Evolutionary conservation across 2,329 filamentous ascomycete species (phyloP), one percentile per base, ranked within the genome.

Genomic region (Fusarium dlaminii): DNA sequence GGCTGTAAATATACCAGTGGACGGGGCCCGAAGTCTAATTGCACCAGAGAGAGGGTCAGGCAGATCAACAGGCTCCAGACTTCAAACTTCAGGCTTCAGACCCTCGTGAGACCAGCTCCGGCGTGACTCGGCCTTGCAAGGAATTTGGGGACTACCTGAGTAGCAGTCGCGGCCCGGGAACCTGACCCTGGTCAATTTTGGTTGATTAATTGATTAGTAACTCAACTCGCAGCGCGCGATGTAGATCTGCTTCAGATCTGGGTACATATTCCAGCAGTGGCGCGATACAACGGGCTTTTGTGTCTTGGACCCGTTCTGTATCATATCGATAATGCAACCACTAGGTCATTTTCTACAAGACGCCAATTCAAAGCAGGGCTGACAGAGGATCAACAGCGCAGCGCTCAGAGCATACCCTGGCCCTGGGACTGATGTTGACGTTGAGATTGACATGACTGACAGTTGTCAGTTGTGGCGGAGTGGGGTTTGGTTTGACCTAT

Each of bases 21-120:
- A 68, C 68, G 71, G 76, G 76, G 73, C 71, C 73, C 63, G 76
- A 77, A 77, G 75, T 77, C 73, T 77, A 77, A 77, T 77, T 73
- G 65, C 75, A 75, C 70, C 64, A 72, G 55, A 56, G 29, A n/a
- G 30, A 54, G 34, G 46, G 57, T 40, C 58, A 64, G 70, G 43
- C 69, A 64, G 70, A 66, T 73, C 68, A 68, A 65, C 72, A 76
- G 56, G 62, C 73, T 72, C 66, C 59, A 72, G 48, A 56, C 52
- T 66, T 64, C 39, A 27, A 49, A 55, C 46, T 56, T 45, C 48
- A 36, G 60, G 37, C 63, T 64, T 52, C 34, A 61, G 57, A 68
- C 58, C 43, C 68, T 72, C 57, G 34, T 70, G 52, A 69, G 68
- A 59, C 73, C 61, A 63, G 56, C 60, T 51, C 57, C 66, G 70